Evolutionary conservation across 805 yeast genomes (phyloP), one percentile per base, ranked within the genome.

Genomic region (Yarrowia bubula): DNA sequence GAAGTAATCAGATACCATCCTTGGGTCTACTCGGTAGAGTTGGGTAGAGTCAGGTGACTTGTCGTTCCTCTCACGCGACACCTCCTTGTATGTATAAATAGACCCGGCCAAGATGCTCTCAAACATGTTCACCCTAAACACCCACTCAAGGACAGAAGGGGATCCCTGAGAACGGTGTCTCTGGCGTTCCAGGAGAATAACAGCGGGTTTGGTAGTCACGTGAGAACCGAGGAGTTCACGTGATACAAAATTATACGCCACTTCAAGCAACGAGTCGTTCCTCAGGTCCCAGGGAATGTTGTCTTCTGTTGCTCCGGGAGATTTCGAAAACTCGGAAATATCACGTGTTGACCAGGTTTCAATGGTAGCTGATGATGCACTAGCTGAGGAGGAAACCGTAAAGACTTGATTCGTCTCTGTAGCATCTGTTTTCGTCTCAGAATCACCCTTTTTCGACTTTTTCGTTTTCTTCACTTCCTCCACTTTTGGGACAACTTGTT

Each of bases 71-170:
- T 33, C 39, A 33, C 32, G 33, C 13, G 53, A 15, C 22, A 41
- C 11, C 35, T 51, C 17, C 42, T 51, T 51, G 14, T 22, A 43
- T 1, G 64, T 58, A 33, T 33, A 43, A 2, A 58, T 28, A 3
- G 43, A 43, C 5, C 64, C 51, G 4, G 64, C 64, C 11, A 58
- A 13, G 33, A 58, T 58, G 9, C 51, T 43, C 35, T 58, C 64
- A 58, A 58, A 58, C 64, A 58, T 58, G 64, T 58, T 58, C 11
- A 58, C 64, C 3, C 50, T 18, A 8, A 58, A 58, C 10, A 58
- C 64, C 64, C 64, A 58, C 35, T 58, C 64, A 8, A 58, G 17
- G 7, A 58, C 64, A 18, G 64, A 33, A 10, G 41, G 50, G 22
- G 43, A 33, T 7, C 64, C 64, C 13, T 43, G 50, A 14, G 51